Evolutionary conservation across 495 filamentous ascomycete species (phyloP).

Genomic region (Corynascus novoguineensis): DNA sequence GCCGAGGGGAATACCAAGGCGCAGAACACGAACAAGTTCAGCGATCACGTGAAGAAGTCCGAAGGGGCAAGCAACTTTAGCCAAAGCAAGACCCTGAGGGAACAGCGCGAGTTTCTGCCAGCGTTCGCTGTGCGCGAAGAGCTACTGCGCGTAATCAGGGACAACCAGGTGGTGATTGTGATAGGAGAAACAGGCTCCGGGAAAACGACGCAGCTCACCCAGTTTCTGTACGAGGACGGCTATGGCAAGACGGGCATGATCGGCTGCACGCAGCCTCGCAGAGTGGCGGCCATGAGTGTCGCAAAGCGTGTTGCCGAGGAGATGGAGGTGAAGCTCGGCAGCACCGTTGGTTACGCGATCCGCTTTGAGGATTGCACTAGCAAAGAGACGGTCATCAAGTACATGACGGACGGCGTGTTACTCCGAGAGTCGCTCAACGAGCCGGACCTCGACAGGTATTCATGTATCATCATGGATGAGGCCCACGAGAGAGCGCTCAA

Average conservation of each 20-base stretch:
- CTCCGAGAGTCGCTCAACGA: slow-evolving; percentile 90
- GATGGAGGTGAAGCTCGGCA: slow-evolving; percentile 94
- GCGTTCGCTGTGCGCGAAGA: slow-evolving; percentile 98
- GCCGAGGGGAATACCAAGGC: slow-evolving; percentile 56
- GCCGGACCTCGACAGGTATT: slow-evolving; percentile 90
- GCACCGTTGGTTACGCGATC: slow-evolving; percentile 91
- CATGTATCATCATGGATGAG: slow-evolving; percentile 99
- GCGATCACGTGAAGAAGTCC: slow-evolving; percentile 80
- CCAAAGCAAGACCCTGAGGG: slow-evolving; percentile 80
- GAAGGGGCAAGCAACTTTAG: slow-evolving; percentile 89
- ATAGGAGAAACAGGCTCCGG: slow-evolving; percentile 96
- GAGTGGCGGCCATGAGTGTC: slow-evolving; percentile 98
- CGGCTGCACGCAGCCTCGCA: slow-evolving; percentile 89
- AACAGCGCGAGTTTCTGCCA: slow-evolving; percentile 90
- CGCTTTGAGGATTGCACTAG: slow-evolving; percentile 98
- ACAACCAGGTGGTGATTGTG: slow-evolving; percentile 95
- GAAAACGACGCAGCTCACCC: slow-evolving; percentile 94
- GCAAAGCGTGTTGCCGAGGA: slow-evolving; percentile 98
- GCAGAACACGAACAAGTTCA: slow-evolving; percentile 71
- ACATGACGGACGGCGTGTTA: slow-evolving; percentile 98
- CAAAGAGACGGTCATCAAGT: slow-evolving; percentile 92
- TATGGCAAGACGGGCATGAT: slow-evolving; percentile 85
- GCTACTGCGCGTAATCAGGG: slow-evolving; percentile 84
- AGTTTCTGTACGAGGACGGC: slow-evolving; percentile 91
- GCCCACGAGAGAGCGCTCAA: slow-evolving; percentile 96